These are phyloP conservation scores for Dioszegia crocea DNA, from an alignment of 768 basidiomycete species.

Conservation along the genomic window DNA sequence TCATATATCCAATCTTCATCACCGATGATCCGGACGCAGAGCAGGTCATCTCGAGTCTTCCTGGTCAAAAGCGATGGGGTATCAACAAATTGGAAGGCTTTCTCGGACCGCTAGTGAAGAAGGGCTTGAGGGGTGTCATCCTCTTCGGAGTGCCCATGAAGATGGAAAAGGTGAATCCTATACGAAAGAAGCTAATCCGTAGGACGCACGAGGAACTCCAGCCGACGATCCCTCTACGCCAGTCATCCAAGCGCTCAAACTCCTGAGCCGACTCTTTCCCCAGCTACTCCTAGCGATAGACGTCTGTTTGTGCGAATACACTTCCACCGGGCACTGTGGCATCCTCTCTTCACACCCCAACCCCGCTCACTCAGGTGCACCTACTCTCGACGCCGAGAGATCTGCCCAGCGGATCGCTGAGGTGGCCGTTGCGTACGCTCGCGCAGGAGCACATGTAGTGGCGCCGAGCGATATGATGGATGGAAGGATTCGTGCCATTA, in stretches of 20 bases:
- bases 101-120: conserved; percentile 77
- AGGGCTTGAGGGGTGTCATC: conserved; percentile 86
- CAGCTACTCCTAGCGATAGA: conserved; percentile 83
- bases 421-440: conserved; percentile 86
- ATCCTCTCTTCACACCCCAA: conserved; percentile 44
- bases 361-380: conserved; percentile 32
- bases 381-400: conserved; percentile 60
- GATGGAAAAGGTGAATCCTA: conserved; percentile 39
- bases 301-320: conserved; percentile 99
- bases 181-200: neutral
- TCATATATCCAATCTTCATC: conserved; percentile 99
- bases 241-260: conserved; percentile 86
- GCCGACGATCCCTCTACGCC: conserved; percentile 88
- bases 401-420: conserved; percentile 85
- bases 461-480: conserved; percentile 99
- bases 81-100: conserved; percentile 86
- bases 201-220: conserved; percentile 60
- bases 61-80: conserved; percentile 90
- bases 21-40: conserved; percentile 87
- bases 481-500: conserved; percentile 84
- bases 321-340: conserved; percentile 96
- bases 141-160: conserved; percentile 59
- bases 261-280: conserved; percentile 72
- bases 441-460: conserved; percentile 94
- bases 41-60: conserved; percentile 69